Conservation (phyloP, 805 yeast genomes). For the Saccharomyces jurei region DNA sequence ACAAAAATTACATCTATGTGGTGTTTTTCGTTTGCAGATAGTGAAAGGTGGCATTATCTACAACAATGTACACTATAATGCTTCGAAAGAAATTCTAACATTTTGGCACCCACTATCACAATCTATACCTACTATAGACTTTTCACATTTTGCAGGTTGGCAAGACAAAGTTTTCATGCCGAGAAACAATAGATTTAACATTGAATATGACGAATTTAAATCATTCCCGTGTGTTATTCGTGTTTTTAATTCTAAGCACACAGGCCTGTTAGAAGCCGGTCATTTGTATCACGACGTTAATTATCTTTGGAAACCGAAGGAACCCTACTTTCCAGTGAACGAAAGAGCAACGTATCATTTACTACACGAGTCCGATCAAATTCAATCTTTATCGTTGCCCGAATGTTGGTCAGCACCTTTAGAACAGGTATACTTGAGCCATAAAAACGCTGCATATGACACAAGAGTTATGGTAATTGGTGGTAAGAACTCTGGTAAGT, state of each 20-base stretch:
- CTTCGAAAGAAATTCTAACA: slow-evolving; percentile 13
- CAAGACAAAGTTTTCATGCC: slow-evolving; percentile 14
- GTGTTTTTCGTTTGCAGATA: slow-evolving; percentile 21
- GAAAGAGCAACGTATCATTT: not conserved
- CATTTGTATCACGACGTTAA: slow-evolving; percentile 14
- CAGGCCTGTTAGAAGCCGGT: slow-evolving; percentile 11
- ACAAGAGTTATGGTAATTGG: slow-evolving; percentile 33
- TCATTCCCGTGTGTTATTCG: slow-evolving; percentile 19
- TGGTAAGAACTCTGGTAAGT: slow-evolving; percentile 75
- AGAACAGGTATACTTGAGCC: slow-evolving; percentile 17
- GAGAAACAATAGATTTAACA: slow-evolving; percentile 5
- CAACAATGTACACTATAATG: slow-evolving; percentile 26
- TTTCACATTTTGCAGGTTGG: slow-evolving; percentile 30
- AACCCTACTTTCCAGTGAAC: not conserved
- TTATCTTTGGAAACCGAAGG: slow-evolving; percentile 19
- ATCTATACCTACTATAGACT: slow-evolving; percentile 22
- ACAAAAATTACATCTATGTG: slow-evolving; percentile 21
- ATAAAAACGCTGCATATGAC: slow-evolving; percentile 17
- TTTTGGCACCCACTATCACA: slow-evolving; percentile 27
- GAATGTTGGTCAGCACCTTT: slow-evolving; percentile 15
- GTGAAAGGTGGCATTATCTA: slow-evolving; percentile 29
- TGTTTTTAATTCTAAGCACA: slow-evolving; percentile 10
- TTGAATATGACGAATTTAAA: slow-evolving; percentile 8
- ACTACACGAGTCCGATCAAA: not conserved
- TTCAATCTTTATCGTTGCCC: not conserved